Conservation (phyloP, 768 basidiomycete genomes). For the Dendrothele bispora region DNA sequence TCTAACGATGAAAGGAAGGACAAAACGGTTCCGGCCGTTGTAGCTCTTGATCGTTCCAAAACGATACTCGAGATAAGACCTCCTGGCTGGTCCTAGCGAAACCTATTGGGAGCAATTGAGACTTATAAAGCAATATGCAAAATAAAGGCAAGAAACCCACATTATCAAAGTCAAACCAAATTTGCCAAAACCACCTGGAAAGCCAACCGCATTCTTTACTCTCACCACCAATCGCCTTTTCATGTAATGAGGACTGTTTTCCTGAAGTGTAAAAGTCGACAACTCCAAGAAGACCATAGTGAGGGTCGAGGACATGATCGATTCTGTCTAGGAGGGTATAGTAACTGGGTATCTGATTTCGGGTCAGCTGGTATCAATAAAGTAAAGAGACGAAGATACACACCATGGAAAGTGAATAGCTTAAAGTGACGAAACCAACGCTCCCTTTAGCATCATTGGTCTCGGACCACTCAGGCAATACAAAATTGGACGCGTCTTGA, state of each 20-base stretch:
- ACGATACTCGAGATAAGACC: conserved; percentile 76
- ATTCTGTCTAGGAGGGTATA: conserved; percentile 68
- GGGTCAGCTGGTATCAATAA: neutral
- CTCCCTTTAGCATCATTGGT: conserved; percentile 53
- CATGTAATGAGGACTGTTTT: conserved; percentile 53
- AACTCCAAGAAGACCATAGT: conserved; percentile 61
- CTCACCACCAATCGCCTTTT: conserved; percentile 61
- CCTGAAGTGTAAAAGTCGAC: conserved; percentile 73
- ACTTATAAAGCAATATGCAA: conserved; percentile 5
- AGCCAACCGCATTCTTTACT: conserved; percentile 64
- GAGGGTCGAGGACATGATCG: conserved; percentile 60
- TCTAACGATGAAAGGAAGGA: conserved; percentile 64
- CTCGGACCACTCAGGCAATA: conserved; percentile 57
- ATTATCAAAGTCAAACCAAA: conserved; percentile 63
- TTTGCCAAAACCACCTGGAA: conserved; percentile 78
- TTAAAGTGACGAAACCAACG: conserved; percentile 53
- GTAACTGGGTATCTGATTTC: conserved; percentile 55
- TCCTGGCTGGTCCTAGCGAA: conserved; percentile 53
- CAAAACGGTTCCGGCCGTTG: conserved; percentile 71
- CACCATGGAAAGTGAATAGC: conserved; percentile 61
- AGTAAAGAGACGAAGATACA: conserved; percentile 6
- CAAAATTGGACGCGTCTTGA: conserved; percentile 71
- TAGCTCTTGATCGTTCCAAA: conserved; percentile 76
- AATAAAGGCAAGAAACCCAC: conserved; percentile 26
- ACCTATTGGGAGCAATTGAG: conserved; percentile 24